A percentile compares a stretch with the other conserved stretches of the same genome.
Conservation (phyloP, 2,329 filamentous ascomycete genomes). For the Ceratocystis cacaofunesta region DNA sequence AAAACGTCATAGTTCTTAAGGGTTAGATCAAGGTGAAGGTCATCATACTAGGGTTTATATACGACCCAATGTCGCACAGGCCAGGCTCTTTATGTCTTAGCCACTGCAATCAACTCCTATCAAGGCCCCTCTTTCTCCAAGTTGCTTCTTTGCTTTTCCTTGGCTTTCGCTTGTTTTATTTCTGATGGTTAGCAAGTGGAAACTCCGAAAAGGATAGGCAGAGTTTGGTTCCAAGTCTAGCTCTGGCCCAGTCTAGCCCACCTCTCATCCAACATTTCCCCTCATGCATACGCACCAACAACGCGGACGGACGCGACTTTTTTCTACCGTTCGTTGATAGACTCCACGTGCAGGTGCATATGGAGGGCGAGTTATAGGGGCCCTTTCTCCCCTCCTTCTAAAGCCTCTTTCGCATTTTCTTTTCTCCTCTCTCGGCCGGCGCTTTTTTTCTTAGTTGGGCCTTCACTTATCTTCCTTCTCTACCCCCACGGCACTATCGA, state of each 20-base stretch:
- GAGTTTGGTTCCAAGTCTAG: background rate
- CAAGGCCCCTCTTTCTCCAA: too few relatives aligned
- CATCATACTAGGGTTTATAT: too few relatives aligned
- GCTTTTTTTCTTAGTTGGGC: background rate
- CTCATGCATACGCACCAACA: background rate
- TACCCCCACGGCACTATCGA: background rate
- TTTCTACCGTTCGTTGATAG: background rate
- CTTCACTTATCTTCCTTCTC: background rate
- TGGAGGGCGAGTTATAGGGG: background rate
- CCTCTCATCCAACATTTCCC: background rate
- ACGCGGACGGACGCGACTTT: background rate
- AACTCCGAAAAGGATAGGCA: background rate
- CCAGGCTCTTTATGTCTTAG: too few relatives aligned
- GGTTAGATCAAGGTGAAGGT: too few relatives aligned
- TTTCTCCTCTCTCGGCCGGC: background rate
- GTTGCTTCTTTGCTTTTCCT: too few relatives aligned
- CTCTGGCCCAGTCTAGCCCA: background rate
- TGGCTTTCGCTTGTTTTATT: too few relatives aligned
- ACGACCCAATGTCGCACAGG: too few relatives aligned
- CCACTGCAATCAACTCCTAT: too few relatives aligned
- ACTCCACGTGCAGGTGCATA: background rate
- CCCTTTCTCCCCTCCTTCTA: background rate
- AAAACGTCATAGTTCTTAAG: too few relatives aligned
- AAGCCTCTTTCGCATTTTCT: background rate
- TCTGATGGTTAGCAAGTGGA: background rate